These are phyloP conservation scores for Endocalyx cinctus DNA, from an alignment of 2,329 filamentous ascomycete species.

Conservation along the genomic window DNA sequence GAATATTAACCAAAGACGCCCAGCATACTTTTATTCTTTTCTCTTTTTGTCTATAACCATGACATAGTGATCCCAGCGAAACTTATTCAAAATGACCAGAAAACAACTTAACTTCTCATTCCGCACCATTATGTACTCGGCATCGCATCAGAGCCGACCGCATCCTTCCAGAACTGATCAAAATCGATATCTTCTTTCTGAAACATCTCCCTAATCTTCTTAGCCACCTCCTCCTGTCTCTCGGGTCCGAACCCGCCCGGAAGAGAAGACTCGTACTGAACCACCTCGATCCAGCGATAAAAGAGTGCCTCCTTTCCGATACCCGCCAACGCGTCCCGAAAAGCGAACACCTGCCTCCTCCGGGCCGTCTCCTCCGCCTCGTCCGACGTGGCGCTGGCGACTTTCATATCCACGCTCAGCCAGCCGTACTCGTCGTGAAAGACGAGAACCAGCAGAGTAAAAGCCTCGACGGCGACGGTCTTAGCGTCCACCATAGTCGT, in stretches of 20 bases:
- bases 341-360: conserved; percentile 70
- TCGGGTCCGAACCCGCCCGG: conserved; percentile 75
- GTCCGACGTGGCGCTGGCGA: conserved; percentile 25
- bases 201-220: conserved; percentile 73
- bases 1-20: no score
- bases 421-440: conserved; percentile 66
- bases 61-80: no score
- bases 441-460: conserved; percentile 67
- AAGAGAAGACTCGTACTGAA: conserved; percentile 78
- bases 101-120: no score
- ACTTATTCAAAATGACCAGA: no score
- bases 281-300: conserved; percentile 87
- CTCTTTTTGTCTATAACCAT: no score
- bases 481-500: conserved; percentile 64
- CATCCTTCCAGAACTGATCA: conserved; percentile 70
- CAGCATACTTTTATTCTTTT: no score
- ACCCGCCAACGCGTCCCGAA: conserved; percentile 68
- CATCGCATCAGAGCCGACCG: conserved; percentile 40
- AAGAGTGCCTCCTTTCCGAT: conserved; percentile 86
- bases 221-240: conserved; percentile 66
- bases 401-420: conserved; percentile 59
- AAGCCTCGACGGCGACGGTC: conserved; percentile 56
- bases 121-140: no score
- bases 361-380: conserved; percentile 55
- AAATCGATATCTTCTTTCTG: conserved; percentile 74